phyloP scores from a whole-genome alignment of 2,329 filamentous ascomycete species.

The Madurella mycetomatis region DNA sequence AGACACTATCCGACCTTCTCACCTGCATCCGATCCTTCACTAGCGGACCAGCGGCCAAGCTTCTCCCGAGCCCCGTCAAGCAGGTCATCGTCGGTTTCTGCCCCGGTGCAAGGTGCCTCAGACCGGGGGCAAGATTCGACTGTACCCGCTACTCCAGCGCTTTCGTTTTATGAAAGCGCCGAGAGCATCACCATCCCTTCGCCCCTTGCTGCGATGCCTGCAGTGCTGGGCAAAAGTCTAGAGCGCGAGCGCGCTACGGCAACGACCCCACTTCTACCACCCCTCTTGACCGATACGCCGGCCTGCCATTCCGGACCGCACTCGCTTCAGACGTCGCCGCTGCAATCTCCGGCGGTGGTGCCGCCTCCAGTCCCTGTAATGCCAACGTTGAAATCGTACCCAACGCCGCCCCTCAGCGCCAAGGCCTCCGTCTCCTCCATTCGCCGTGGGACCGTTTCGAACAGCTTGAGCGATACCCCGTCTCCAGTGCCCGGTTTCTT shows the following conservation, averaged over 20 bases:
- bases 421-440: conserved; percentile 77
- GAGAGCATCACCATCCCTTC: conserved; percentile 49
- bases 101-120: conserved; percentile 45
- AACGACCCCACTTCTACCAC: conserved; percentile 80
- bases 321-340: conserved; percentile 66
- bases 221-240: conserved; percentile 46
- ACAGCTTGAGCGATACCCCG: conserved; percentile 39
- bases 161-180: conserved; percentile 58
- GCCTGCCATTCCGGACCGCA: conserved; percentile 39
- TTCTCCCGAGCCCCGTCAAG: conserved; percentile 64
- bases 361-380: conserved; percentile 34
- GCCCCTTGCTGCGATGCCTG: conserved; percentile 49
- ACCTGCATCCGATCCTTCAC: conserved; percentile 75
- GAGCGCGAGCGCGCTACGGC: conserved; percentile 59
- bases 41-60: conserved; percentile 66
- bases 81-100: conserved; percentile 72
- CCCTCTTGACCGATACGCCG: conserved; percentile 62
- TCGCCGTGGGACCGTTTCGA: conserved; percentile 45
- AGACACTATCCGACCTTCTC: conserved; percentile 44
- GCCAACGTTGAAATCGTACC: conserved; percentile 36
- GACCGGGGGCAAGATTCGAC: conserved; percentile 48
- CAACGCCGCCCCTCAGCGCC: conserved; percentile 71
- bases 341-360: conserved; percentile 78
- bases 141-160: conserved; percentile 57
- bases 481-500: conserved; percentile 60